phyloP scores from a whole-genome alignment of 805 yeast genomes.

The Ogataea glucozyma region DNA sequence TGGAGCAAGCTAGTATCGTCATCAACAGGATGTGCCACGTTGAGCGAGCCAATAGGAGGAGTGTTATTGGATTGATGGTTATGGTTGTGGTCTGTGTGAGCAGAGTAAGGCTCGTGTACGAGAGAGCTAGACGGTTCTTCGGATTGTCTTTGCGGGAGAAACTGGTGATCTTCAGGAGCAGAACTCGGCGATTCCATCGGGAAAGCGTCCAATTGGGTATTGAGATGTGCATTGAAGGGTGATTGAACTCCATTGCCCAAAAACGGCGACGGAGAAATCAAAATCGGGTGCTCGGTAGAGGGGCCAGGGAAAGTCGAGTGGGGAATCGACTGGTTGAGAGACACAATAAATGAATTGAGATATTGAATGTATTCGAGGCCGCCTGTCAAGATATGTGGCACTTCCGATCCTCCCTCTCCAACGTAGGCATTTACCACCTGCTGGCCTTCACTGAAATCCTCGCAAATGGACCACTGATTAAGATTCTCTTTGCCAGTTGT shows the following conservation, averaged over 20 bases:
- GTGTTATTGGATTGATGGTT: not conserved
- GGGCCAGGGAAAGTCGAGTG: slow-evolving; percentile 39
- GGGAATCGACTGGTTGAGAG: slow-evolving; percentile 27
- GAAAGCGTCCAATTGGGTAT: slow-evolving; percentile 9
- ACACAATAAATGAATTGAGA: slow-evolving; percentile 34
- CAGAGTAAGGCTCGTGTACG: not conserved
- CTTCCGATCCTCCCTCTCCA: slow-evolving; percentile 56
- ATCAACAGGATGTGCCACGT: slow-evolving; percentile 2
- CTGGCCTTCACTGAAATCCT: slow-evolving; percentile 81
- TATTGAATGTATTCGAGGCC: slow-evolving; percentile 36
- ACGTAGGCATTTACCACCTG: slow-evolving; percentile 70
- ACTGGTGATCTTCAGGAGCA: slow-evolving; percentile 15
- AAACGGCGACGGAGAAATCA: slow-evolving; percentile 21
- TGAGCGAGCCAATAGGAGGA: slow-evolving; percentile 5
- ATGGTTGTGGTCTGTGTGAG: slow-evolving; percentile 2
- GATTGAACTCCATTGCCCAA: slow-evolving; percentile 5
- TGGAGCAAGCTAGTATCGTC: slow-evolving; percentile 10
- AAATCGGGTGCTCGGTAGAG: slow-evolving; percentile 41
- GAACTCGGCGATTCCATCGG: slow-evolving; percentile 7
- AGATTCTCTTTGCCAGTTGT: slow-evolving; percentile 44
- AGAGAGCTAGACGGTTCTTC: slow-evolving; percentile 2
- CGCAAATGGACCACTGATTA: slow-evolving; percentile 79
- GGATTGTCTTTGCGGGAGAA: slow-evolving; percentile 3
- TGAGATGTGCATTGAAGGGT: slow-evolving; percentile 10
- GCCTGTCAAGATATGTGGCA: slow-evolving; percentile 73